A percentile compares a stretch with the other conserved stretches of the same genome.
Evolutionary conservation across 2,329 filamentous ascomycete genomes (phyloP).

Genomic region (Botrytis pseudocinerea): DNA sequence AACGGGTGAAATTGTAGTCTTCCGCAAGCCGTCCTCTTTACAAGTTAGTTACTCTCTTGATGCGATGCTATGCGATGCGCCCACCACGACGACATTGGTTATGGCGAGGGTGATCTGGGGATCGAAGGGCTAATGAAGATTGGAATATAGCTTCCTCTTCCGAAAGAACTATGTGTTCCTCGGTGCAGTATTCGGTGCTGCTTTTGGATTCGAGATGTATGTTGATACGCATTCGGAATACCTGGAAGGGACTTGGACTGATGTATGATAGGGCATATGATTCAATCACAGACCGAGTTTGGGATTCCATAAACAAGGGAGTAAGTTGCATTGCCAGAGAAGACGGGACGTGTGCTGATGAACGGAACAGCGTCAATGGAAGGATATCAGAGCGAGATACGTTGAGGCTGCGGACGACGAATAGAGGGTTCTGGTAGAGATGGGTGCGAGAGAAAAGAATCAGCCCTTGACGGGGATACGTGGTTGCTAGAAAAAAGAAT

Average conservation of each 20-base stretch:
- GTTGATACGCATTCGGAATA: conserved; percentile 42
- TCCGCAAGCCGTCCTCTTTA: conserved; percentile 35
- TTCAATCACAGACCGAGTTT: conserved; percentile 76
- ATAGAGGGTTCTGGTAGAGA: conserved; percentile 33
- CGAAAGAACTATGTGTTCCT: conserved; percentile 87
- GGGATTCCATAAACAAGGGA: conserved; percentile 88
- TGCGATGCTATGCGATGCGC: conserved; percentile 12
- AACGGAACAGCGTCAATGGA: conserved; percentile 88
- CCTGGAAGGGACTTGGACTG: conserved; percentile 11
- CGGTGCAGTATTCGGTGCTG: conserved; percentile 78
- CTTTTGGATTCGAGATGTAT: conserved; percentile 94
- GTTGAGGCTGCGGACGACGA: conserved; percentile 68
- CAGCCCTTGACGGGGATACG: background rate
- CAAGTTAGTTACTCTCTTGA: conserved; percentile 39
- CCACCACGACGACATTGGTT: background rate
- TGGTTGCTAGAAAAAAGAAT: conserved; percentile 11
- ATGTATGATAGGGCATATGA: conserved; percentile 70
- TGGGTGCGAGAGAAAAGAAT: conserved; percentile 6
- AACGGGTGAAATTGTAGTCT: conserved; percentile 11
- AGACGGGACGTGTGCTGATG: conserved; percentile 39
- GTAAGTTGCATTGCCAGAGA: conserved; percentile 58
- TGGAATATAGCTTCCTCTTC: conserved; percentile 68
- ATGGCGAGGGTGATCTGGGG: background rate
- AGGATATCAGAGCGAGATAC: conserved; percentile 94
- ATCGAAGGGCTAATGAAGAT: conserved; percentile 26